Base-by-base conservation (phyloP, 2,329 filamentous ascomycete species). In the Onygenales sp. region DNA sequence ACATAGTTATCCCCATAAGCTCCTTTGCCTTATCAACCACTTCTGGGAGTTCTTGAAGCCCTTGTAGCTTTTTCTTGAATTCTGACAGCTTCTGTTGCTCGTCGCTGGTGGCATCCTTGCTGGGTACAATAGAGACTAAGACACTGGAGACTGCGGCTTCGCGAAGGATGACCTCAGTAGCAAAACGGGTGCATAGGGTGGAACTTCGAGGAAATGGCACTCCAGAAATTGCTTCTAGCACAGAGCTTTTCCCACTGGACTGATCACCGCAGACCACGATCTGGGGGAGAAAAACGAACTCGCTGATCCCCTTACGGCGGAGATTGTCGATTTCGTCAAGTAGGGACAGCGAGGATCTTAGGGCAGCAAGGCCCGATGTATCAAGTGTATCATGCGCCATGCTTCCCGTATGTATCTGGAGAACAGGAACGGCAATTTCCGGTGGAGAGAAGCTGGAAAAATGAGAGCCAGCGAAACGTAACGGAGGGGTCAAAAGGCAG, bases 201-300 rank as follows among this genome's bases (percentile, higher is more conserved):
- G 65, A 63, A 27, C 64, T 62, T 27, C 42, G 51, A 0, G 63
- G 64, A 46, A 66, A 67, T 5, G 51, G 51, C 14, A 67, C 44
- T 6, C 60, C 60, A n/a, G 64, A 62, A n/a, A 67, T 57, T 0
- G 60, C 63, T 54, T 66, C 63, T 2, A 67, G 54, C 2, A 67
- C 64, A 1, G 63, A 66, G 45, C 62, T 64, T 50, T 67, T 67
- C 13, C 65, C 64, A 7, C 60, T 59, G 2, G 63, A 66, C 45
- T 67, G 64, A 44, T 66, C 63, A 32, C 64, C 65, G 41, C 63
- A 66, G 4, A 67, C 64, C 3, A 67, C 56, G 3, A 66, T 21
- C 44, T 66, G 64, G 9, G 64, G 64, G 3, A 66, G 59, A 7
- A 39, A 39, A n/a, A 39, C 36, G 7, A 39, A 39, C 13, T 39